Base-by-base conservation (phyloP, 768 basidiomycete species). In the Termitomyces heimii region DNA sequence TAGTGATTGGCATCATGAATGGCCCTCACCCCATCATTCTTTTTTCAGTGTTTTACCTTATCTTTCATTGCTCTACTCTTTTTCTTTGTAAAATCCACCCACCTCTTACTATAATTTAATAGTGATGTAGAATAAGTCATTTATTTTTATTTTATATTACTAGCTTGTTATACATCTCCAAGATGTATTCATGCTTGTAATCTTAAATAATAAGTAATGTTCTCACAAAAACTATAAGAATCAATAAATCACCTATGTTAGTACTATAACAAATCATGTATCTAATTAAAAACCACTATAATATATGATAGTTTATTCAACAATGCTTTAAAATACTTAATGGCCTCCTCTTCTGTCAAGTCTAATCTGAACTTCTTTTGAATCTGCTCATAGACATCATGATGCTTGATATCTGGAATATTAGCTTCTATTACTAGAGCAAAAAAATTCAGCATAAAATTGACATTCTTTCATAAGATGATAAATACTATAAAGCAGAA, bases 401-500 rank as follows among this genome's bases (percentile, higher is more conserved):
- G 86, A 62, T 89, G 88, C 69, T 94, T 94, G 79, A 99, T 96
- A 66, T 98, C 96, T 14, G 94, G 94, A 47, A 99, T 96, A 63
- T 96, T 95, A 3, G 94, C 95, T 62, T 98, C 94, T 9, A 94
- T 88, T 97, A 98, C 98, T 53, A 99, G 82, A 1, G 94, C 88
- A 22, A 98, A 92, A 63, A 99, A 75, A 73, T 98, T 98, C 62
- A 98, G 79, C 53, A 99, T 95, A 48, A 99, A 83, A 75, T 98
- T 98, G 43, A 95, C 93, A 67, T 90, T 94, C 78, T 98, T 98
- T 62, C 96, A 85, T 55, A 98, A 81, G 66, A 92, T 94, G 53
- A 89, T 91, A 73, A 98, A 98, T 1, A 94, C 97, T n/a, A 95
- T 98, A 71, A 95, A 96, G 70, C 93, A 97, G 62, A 94, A 89